These are phyloP conservation scores for Huntiella omanensis DNA, from an alignment of 2,329 filamentous ascomycete genomes.

Conservation along the genomic window DNA sequence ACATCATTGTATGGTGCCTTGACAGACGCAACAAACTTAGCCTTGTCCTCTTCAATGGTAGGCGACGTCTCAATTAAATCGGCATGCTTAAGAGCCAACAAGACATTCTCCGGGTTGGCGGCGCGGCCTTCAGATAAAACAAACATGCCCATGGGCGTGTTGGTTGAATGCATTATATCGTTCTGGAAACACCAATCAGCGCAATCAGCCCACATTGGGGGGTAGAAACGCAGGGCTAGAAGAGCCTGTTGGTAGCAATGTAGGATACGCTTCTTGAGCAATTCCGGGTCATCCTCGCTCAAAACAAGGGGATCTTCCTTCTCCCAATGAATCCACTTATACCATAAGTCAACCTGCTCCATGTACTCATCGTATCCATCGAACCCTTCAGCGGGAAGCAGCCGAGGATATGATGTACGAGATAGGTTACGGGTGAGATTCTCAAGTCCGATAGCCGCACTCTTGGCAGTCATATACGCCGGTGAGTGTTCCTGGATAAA, in stretches of 20 bases:
- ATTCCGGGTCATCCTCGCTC: slow-evolving; percentile 57
- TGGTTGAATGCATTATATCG: slow-evolving; percentile 31
- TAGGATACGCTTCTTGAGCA: slow-evolving; percentile 60
- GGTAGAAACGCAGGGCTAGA: slow-evolving; percentile 87
- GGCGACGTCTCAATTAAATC: slow-evolving; percentile 69
- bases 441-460: slow-evolving; percentile 74
- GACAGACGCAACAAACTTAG: slow-evolving; percentile 58
- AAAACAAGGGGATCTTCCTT: slow-evolving; percentile 80
- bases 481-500: slow-evolving; percentile 85
- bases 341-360: slow-evolving; percentile 76
- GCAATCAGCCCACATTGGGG: slow-evolving; percentile 88
- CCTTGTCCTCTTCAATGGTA: slow-evolving; percentile 58
- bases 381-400: slow-evolving; percentile 72
- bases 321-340: slow-evolving; percentile 88
- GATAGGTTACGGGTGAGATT: slow-evolving; percentile 64
- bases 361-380: slow-evolving; percentile 72
- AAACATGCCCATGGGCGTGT: slow-evolving; percentile 43
- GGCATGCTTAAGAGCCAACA: slow-evolving; percentile 75
- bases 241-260: slow-evolving; percentile 88
- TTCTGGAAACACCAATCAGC: slow-evolving; percentile 84
- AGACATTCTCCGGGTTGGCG: slow-evolving; percentile 83
- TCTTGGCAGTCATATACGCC: slow-evolving; percentile 89
- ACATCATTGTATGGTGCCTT: slow-evolving; percentile 69
- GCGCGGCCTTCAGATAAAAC: slow-evolving; percentile 67
- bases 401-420: slow-evolving; percentile 57